phyloP scores from a whole-genome alignment of 176 grass and related monocot genomes.

The Eragrostis nindensis region DNA sequence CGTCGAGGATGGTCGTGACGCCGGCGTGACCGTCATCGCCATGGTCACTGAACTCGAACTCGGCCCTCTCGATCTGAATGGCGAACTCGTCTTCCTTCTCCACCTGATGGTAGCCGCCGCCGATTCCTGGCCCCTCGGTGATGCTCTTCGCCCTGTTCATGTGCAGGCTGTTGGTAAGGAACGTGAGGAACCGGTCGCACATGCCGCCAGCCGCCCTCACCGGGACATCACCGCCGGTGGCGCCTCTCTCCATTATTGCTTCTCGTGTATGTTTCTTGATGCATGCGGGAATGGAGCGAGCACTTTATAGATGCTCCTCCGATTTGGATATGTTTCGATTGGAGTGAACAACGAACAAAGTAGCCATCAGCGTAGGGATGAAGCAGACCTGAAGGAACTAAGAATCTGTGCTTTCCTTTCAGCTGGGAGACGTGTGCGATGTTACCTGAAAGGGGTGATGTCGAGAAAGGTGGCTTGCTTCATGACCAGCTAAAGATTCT shows the following conservation, averaged over 20 bases:
- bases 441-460: background rate
- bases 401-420: constrained; percentile 52
- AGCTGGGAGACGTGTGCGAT: constrained; percentile 9
- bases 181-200: constrained; percentile 52
- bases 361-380: background rate
- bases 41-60: constrained; percentile 20
- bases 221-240: background rate
- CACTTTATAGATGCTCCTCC: constrained; percentile 46
- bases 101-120: background rate
- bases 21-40: background rate
- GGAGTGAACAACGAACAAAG: background rate
- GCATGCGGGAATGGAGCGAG: background rate
- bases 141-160: constrained; percentile 35
- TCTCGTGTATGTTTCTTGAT: constrained; percentile 8
- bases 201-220: constrained; percentile 24
- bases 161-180: constrained; percentile 49
- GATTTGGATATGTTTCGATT: background rate
- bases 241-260: constrained; percentile 18
- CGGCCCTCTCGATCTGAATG: constrained; percentile 51
- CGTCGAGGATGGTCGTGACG: constrained; percentile 34
- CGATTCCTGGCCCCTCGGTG: constrained; percentile 20
- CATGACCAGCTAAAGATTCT: constrained; percentile 16
- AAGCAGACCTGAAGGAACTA: constrained; percentile 25
- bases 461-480: background rate
- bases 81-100: constrained; percentile 34